phyloP scores from a whole-genome alignment of 352 stramenopile genomes.

The Phytophthora cryptogea region DNA sequence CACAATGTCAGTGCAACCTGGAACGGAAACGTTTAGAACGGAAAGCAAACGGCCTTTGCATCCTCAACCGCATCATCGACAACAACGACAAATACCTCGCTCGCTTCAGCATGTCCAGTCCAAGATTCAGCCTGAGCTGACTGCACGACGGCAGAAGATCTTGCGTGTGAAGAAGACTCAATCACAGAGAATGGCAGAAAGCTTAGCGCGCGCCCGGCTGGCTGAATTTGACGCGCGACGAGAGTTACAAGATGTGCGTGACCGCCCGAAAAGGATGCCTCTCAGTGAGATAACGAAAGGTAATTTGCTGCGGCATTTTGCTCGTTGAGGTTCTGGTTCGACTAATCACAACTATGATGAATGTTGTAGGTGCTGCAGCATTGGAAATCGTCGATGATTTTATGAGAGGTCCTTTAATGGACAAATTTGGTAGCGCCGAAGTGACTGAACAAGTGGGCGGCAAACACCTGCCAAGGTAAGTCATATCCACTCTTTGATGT shows the following conservation, averaged over 20 bases:
- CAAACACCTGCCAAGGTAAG: slow-evolving; percentile 16
- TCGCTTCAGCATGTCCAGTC: slow-evolving; percentile 52
- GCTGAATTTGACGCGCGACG: slow-evolving; percentile 58
- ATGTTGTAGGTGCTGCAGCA: slow-evolving; percentile 57
- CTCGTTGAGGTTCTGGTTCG: not conserved
- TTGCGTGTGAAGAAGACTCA: slow-evolving; percentile 81
- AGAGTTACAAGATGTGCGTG: slow-evolving; percentile 33
- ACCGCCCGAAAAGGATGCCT: slow-evolving; percentile 43
- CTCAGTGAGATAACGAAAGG: slow-evolving; percentile 61
- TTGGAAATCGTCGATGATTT: slow-evolving; percentile 87
- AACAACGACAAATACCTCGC: slow-evolving; percentile 10
- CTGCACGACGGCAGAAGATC: slow-evolving; percentile 54
- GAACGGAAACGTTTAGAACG: not conserved
- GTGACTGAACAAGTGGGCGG: not conserved
- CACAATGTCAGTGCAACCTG: slow-evolving; percentile 5
- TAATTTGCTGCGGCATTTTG: slow-evolving; percentile 19
- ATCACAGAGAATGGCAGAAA: slow-evolving; percentile 75
- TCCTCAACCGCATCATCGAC: slow-evolving; percentile 14
- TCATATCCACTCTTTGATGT: not conserved
- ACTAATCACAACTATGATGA: not conserved
- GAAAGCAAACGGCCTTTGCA: slow-evolving; percentile 19
- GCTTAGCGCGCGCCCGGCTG: slow-evolving; percentile 53
- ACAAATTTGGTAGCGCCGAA: slow-evolving; percentile 48
- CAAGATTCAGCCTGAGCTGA: slow-evolving; percentile 70
- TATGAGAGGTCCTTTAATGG: slow-evolving; percentile 74